These are phyloP conservation scores for Penicillium nordicum DNA, from an alignment of 2,329 filamentous ascomycete genomes.

Conservation along the genomic window DNA sequence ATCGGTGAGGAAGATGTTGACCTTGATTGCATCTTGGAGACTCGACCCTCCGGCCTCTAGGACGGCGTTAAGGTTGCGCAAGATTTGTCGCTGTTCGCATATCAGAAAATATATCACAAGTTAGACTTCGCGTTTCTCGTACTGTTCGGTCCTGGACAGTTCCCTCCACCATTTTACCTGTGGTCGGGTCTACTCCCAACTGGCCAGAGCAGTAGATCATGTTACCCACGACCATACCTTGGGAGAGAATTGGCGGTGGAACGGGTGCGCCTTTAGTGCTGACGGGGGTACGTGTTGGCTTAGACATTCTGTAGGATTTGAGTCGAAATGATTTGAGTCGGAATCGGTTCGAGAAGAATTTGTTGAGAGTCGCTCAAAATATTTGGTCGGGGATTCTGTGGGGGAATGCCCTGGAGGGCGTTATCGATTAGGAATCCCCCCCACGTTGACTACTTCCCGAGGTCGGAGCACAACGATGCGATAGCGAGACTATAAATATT, in stretches of 20 bases:
- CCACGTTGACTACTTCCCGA: neutral
- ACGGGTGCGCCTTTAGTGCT: constrained; percentile 46
- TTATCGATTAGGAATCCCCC: neutral
- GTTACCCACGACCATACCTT: constrained; percentile 59
- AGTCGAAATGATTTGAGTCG: neutral
- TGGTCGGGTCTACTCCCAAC: constrained; percentile 55
- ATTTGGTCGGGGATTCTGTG: neutral
- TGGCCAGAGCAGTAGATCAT: constrained; percentile 66
- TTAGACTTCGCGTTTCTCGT: constrained; percentile 14
- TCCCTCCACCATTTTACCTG: constrained; percentile 53
- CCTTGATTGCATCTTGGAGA: constrained; percentile 60
- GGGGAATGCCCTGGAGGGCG: neutral
- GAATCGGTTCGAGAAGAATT: neutral
- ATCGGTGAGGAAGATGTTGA: constrained; percentile 62
- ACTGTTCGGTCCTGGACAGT: constrained; percentile 54
- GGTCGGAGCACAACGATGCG: neutral
- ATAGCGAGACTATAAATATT: neutral
- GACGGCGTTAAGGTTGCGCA: constrained; percentile 55
- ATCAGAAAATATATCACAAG: neutral
- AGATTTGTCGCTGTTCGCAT: constrained; percentile 45
- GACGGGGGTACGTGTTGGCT: constrained; percentile 27
- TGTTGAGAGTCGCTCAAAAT: neutral
- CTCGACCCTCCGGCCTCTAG: constrained; percentile 58
- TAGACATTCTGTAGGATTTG: constrained; percentile 5
- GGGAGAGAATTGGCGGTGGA: constrained; percentile 52